Conservation (phyloP, 495 filamentous ascomycete genomes). For the Platismatia glauca region DNA sequence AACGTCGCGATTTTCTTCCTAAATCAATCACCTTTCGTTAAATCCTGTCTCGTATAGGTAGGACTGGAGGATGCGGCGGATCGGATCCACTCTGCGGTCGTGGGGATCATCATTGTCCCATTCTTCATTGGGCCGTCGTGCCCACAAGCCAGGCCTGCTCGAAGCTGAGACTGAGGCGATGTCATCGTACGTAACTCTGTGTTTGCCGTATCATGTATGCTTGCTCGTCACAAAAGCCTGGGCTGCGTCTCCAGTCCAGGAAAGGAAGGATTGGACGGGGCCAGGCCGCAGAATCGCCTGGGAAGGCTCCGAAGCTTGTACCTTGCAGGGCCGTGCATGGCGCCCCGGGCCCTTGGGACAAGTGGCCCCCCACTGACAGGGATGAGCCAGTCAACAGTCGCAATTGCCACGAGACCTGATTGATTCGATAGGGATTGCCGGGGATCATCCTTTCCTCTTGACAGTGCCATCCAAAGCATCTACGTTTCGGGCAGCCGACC, state of each 20-base stretch:
- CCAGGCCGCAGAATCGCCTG: neutral
- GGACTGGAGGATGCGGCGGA: neutral
- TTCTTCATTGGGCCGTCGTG: neutral
- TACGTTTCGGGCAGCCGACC: too few species aligned
- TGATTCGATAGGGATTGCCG: neutral
- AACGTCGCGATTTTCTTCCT: neutral
- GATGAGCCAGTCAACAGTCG: neutral
- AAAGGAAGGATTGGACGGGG: neutral
- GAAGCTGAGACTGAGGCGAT: neutral
- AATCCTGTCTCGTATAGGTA: neutral
- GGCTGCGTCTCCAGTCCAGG: neutral
- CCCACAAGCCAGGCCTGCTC: neutral
- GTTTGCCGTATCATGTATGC: neutral
- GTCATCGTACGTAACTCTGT: neutral
- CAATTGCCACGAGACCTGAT: neutral
- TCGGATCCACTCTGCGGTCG: neutral
- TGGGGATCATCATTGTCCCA: neutral
- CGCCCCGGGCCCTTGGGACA: neutral
- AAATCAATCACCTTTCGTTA: neutral
- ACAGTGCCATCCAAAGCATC: too few species aligned
- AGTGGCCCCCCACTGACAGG: neutral
- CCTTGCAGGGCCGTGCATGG: conserved; percentile 5
- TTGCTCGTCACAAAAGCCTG: neutral
- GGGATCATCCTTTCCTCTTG: neutral
- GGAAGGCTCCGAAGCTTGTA: neutral